These are phyloP conservation scores for Paramecium octaurelia DNA, from an alignment of 73 alveolate species.

Conservation along the genomic window DNA sequence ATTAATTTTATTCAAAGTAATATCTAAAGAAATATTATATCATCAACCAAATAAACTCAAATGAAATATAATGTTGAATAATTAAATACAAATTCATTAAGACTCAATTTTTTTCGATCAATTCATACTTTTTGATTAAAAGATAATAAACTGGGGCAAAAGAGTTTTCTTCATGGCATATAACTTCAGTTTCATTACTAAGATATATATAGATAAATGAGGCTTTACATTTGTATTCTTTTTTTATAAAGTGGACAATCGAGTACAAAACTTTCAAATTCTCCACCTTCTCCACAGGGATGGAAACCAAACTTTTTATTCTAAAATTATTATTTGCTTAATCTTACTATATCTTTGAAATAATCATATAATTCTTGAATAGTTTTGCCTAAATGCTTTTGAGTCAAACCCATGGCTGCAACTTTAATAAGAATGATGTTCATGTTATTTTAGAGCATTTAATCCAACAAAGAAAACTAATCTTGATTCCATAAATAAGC, in stretches of 20 bases:
- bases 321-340: constrained; percentile 4
- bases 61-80: neutral
- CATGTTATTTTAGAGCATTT: constrained; percentile 88
- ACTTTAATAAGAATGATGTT: constrained; percentile 89
- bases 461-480: constrained; percentile 85
- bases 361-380: constrained; percentile 66
- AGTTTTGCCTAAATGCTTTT: constrained; percentile 68
- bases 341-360: constrained; percentile 59
- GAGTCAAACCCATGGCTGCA: constrained; percentile 88
- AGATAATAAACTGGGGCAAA: constrained; percentile 17
- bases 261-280: constrained; percentile 90
- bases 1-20: too few relatives aligned
- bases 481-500: constrained; percentile 93
- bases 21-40: too few relatives aligned
- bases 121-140: neutral
- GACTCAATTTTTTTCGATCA: neutral
- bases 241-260: constrained; percentile 91
- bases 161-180: neutral
- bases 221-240: constrained; percentile 55
- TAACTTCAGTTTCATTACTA: constrained; percentile 15
- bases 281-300: constrained; percentile 99
- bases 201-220: too few relatives aligned
- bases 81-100: neutral
- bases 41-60: neutral
- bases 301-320: constrained; percentile 85